phyloP scores from a whole-genome alignment of 2,329 filamentous ascomycete species.

The Fusarium udum region DNA sequence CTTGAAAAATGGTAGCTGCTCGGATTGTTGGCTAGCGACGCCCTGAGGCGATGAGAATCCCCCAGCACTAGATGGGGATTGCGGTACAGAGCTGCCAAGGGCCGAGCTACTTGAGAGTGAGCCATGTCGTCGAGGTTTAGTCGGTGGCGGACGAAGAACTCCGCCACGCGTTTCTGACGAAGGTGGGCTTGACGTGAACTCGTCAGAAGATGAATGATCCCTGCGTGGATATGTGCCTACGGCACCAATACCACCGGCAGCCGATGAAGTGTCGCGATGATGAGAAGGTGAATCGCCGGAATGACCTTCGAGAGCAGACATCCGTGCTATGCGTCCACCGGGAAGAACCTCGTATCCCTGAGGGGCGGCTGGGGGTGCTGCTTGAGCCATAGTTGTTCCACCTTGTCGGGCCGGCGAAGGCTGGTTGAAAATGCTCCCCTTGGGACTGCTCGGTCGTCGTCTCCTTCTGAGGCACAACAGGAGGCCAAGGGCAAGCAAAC shows the following conservation, averaged over 20 bases:
- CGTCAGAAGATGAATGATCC: slow-evolving; percentile 74
- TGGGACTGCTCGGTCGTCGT: slow-evolving; percentile 67
- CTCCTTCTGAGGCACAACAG: slow-evolving; percentile 71
- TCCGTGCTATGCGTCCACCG: slow-evolving; percentile 89
- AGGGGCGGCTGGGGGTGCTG: slow-evolving; percentile 42
- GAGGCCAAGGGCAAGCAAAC: slow-evolving; percentile 73
- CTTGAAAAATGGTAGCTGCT: slow-evolving; percentile 96
- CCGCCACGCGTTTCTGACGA: slow-evolving; percentile 68
- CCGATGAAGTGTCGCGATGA: slow-evolving; percentile 54
- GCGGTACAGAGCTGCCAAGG: slow-evolving; percentile 74
- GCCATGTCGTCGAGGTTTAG: slow-evolving; percentile 75
- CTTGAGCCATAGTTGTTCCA: slow-evolving; percentile 53
- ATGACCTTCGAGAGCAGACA: slow-evolving; percentile 90
- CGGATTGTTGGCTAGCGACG: slow-evolving; percentile 87
- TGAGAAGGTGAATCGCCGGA: slow-evolving; percentile 68
- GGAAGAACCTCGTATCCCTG: slow-evolving; percentile 79
- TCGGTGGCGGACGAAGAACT: slow-evolving; percentile 66
- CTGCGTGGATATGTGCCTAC: slow-evolving; percentile 61
- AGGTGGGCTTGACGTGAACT: slow-evolving; percentile 74
- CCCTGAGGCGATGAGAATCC: slow-evolving; percentile 87
- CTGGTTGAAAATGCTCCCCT: slow-evolving; percentile 86
- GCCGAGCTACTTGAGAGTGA: slow-evolving; percentile 88
- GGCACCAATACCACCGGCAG: slow-evolving; percentile 52
- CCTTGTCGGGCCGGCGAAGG: slow-evolving; percentile 76
- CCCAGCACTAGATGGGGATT: slow-evolving; percentile 77